A percentile compares a stretch with the other conserved stretches of the same genome.
phyloP scores from a whole-genome alignment of 345 rosid genomes.

The Firmiana major region DNA sequence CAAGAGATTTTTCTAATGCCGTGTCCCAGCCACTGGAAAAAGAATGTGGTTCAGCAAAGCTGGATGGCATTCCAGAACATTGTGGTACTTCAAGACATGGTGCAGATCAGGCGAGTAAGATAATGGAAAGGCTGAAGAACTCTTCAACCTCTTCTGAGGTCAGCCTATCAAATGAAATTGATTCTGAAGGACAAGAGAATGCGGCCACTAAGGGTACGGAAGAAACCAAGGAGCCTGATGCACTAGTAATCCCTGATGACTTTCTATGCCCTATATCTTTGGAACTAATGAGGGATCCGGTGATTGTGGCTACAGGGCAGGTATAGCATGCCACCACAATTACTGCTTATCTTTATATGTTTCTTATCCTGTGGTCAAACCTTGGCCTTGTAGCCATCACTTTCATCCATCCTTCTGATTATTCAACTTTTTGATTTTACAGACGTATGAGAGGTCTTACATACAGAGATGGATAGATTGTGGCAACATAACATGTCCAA shows the following conservation, averaged over 20 bases:
- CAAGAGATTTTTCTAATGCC: conserved; percentile 35
- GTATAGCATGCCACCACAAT: conserved; percentile 23
- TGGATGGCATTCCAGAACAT: conserved; percentile 25
- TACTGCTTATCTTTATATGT: neutral
- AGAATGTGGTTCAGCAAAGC: conserved; percentile 28
- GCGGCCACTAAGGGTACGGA: conserved; percentile 37
- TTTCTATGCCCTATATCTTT: conserved; percentile 85
- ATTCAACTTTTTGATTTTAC: conserved; percentile 24
- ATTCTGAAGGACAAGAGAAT: conserved; percentile 36
- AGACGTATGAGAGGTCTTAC: conserved; percentile 96
- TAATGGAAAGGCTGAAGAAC: conserved; percentile 28
- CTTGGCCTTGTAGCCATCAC: neutral
- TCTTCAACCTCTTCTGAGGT: conserved; percentile 34
- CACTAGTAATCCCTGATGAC: conserved; percentile 62
- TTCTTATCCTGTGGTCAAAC: neutral
- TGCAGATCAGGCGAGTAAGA: conserved; percentile 23
- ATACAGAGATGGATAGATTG: conserved; percentile 95
- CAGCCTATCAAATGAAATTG: conserved; percentile 33
- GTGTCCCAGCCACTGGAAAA: conserved; percentile 44
- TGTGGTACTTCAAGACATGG: conserved; percentile 8
- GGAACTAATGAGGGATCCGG: conserved; percentile 96
- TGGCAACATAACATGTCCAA: conserved; percentile 83
- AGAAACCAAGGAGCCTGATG: conserved; percentile 50
- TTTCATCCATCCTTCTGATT: conserved; percentile 16
- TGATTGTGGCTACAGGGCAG: conserved; percentile 94